These are phyloP conservation scores for Vigna reflexopilosa DNA, from an alignment of 306 rosid species.

Conservation along the genomic window DNA sequence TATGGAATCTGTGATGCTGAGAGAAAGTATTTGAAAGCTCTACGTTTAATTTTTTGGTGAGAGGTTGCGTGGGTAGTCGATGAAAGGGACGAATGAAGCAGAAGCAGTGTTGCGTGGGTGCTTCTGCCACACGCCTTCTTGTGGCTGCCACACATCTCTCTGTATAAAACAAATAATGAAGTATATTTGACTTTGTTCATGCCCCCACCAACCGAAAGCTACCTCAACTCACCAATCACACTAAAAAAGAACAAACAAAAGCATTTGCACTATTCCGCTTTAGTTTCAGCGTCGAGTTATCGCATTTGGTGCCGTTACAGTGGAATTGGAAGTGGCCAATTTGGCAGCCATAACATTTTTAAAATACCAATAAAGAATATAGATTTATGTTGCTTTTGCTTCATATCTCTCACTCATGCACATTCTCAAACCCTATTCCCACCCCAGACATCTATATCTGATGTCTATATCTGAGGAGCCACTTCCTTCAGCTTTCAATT, in stretches of 20 bases:
- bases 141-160: constrained; percentile 47
- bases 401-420: constrained; percentile 38
- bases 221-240: not conserved
- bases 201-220: constrained; percentile 52
- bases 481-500: constrained; percentile 5
- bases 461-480: not conserved
- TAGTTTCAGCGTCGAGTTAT: constrained; percentile 58
- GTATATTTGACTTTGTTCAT: constrained; percentile 44
- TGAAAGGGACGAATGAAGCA: not conserved
- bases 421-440: constrained; percentile 28
- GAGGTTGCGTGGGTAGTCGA: constrained; percentile 15
- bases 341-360: constrained; percentile 34
- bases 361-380: not conserved
- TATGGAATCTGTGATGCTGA: no score
- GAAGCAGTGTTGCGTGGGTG: constrained; percentile 7
- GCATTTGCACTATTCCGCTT: constrained; percentile 27
- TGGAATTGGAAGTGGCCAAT: constrained; percentile 47
- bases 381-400: constrained; percentile 4
- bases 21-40: not conserved
- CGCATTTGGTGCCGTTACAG: constrained; percentile 52
- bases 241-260: not conserved
- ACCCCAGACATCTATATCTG: constrained; percentile 38
- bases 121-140: constrained; percentile 43
- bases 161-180: constrained; percentile 10
- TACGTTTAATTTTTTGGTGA: not conserved